phyloP scores from a whole-genome alignment of 345 rosid species.

The Citrus cavaleriei region DNA sequence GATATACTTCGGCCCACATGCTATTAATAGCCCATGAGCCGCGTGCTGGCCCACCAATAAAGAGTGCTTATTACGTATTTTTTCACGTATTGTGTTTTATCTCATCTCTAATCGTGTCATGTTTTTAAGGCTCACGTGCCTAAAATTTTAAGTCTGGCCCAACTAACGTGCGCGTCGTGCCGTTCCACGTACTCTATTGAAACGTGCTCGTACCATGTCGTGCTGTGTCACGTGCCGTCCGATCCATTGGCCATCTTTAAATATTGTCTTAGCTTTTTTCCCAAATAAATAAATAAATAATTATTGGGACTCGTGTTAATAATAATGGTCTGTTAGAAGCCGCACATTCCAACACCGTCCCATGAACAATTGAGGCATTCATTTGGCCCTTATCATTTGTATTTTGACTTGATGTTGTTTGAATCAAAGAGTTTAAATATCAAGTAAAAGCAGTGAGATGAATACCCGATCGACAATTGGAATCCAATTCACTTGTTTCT shows the following conservation, averaged over 20 bases:
- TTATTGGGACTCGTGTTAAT: too few relatives aligned
- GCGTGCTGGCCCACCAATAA: rapidly evolving
- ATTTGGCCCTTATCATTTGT: background rate
- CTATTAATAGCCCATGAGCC: too few relatives aligned
- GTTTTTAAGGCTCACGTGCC: rapidly evolving
- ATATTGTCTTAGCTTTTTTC: too few relatives aligned
- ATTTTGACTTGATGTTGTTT: background rate
- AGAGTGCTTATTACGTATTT: too few relatives aligned
- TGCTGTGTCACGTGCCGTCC: rapidly evolving
- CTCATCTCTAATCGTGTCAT: too few relatives aligned
- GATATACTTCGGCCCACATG: too few relatives aligned
- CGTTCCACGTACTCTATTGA: too few relatives aligned
- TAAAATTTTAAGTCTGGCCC: rapidly evolving
- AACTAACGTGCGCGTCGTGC: too few relatives aligned
- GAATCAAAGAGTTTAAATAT: background rate
- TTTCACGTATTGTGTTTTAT: rapidly evolving
- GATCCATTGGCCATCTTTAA: too few relatives aligned
- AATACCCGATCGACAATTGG: background rate
- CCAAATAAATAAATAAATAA: too few relatives aligned
- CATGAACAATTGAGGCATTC: background rate
- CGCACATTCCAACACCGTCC: background rate
- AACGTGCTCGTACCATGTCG: too few relatives aligned
- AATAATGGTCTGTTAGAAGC: background rate
- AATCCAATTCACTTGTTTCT: background rate
- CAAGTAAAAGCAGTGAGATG: background rate